Evolutionary conservation across 805 yeast genomes (phyloP).

Genomic region (Yarrowia sp.): DNA sequence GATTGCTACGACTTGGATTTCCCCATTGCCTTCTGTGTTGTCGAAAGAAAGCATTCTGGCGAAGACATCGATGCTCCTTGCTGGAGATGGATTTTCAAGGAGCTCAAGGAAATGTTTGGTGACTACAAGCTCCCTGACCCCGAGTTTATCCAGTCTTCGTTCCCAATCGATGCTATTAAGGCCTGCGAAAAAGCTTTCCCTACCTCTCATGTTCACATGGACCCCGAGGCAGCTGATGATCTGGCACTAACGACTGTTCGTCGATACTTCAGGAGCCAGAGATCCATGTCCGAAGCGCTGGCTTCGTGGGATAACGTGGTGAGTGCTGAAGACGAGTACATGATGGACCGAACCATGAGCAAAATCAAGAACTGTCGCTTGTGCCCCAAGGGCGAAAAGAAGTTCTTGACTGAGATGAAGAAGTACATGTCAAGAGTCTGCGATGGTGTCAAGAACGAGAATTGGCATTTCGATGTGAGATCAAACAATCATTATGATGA

Average conservation of each 20-base stretch:
- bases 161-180: background rate
- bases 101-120: background rate
- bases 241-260: background rate
- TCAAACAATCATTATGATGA: background rate
- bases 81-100: background rate
- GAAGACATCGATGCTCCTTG: background rate
- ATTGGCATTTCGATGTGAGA: background rate
- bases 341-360: conserved; percentile 5
- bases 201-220: background rate
- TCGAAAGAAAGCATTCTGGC: background rate
- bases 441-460: background rate
- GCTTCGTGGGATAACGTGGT: background rate
- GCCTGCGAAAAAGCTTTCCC: background rate
- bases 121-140: background rate
- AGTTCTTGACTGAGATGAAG: conserved; percentile 4
- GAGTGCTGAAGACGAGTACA: background rate
- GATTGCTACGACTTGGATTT: background rate
- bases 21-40: background rate
- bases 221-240: background rate
- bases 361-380: background rate
- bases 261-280: background rate
- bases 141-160: background rate
- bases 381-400: conserved; percentile 1
- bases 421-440: background rate
- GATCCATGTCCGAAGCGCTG: background rate